Evolutionary conservation across 495 filamentous ascomycete species (phyloP), one percentile per base, ranked within the genome.

Genomic region (Pseudevernia furfuracea): DNA sequence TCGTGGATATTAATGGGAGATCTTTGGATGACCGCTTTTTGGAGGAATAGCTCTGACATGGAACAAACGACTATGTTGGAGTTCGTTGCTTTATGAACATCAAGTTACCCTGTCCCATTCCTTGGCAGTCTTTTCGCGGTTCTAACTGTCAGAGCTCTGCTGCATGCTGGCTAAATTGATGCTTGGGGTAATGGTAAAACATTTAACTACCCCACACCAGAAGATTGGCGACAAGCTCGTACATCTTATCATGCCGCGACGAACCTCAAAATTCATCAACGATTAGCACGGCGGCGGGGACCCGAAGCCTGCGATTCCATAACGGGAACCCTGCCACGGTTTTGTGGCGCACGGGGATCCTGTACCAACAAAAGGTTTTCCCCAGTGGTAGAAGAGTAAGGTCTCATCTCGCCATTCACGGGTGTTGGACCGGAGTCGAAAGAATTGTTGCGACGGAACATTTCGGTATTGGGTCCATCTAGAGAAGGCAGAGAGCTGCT

Each of bases 371-470:
- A 14, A 28, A 52, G 21, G 6, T 9, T 39, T 1, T 39, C 49
- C 17, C 34, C 34, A 15, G 37, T 15, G 7, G 44, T 52, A 38
- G 60, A 61, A n/a, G 44, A 53, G 60, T 28, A 53, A 19, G 44
- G 44, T 17, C 44, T 10, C 60, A 39, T 61, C 15, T 38, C 41
- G n/a, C 60, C 32, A 14, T 61, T 52, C 4, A 61, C 30, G 34
- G 60, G n/a, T 21, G 34, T 53, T 19, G 34, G 60, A 38, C 44
- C 44, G 11, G n/a, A 52, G 30, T 52, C 60, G 60, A 61, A 53
- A 5, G 60, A 19, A 10, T 52, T 61, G 8, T 49, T 25, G 34
- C 32, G 49, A 12, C n/a, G 60, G 34, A 28, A 37, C 9, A 6
- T 8, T 34, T 55, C 30, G 11, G 52, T 55, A 36, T 55, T 21